Evolutionary conservation across 495 filamentous ascomycete genomes (phyloP).

Genomic region (Neurospora hispaniola): DNA sequence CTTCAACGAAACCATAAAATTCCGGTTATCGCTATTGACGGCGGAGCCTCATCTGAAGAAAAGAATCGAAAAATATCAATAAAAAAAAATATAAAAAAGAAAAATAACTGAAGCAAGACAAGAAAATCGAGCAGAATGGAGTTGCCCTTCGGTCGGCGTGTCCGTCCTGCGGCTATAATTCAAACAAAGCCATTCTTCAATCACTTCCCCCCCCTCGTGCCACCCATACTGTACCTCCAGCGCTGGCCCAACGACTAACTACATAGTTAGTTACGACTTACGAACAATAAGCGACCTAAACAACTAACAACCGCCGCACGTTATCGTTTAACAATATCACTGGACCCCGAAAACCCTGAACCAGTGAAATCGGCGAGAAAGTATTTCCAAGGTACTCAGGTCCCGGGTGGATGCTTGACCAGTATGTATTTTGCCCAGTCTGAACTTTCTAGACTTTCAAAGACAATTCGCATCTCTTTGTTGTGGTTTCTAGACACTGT

Average conservation of each 20-base stretch:
- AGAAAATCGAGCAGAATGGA: no score
- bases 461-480: no score
- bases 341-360: neutral
- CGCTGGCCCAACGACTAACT: neutral
- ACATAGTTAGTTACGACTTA: neutral
- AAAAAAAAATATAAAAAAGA: no score
- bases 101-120: no score
- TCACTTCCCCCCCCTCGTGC: neutral
- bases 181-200: neutral
- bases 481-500: neutral
- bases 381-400: no score
- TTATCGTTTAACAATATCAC: neutral
- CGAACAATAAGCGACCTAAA: neutral
- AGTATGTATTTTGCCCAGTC: neutral
- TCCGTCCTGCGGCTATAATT: neutral
- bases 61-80: no score
- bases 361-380: no score
- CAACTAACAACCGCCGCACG: neutral
- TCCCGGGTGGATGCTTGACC: no score
- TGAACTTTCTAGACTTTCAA: no score
- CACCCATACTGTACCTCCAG: neutral
- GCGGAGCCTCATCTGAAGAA: neutral
- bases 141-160: no score
- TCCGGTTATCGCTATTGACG: neutral
- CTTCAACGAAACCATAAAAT: neutral